These are phyloP conservation scores for Gnomoniopsis smithogilvyi DNA, from an alignment of 2,329 filamentous ascomycete genomes.

Conservation along the genomic window DNA sequence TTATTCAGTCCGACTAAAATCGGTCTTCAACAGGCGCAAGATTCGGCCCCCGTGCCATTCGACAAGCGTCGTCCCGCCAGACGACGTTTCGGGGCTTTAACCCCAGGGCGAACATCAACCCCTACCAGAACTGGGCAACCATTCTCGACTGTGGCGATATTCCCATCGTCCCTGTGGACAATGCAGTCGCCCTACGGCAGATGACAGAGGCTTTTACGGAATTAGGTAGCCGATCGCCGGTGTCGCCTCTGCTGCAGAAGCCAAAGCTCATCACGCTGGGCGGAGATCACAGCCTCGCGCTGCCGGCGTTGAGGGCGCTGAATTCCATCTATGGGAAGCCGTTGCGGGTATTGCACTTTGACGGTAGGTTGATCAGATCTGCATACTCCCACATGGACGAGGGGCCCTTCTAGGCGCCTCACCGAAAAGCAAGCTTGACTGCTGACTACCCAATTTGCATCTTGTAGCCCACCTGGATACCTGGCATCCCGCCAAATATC, in stretches of 20 bases:
- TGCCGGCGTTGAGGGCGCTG: constrained; percentile 67
- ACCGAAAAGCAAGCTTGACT: neutral
- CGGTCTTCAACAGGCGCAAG: constrained; percentile 52
- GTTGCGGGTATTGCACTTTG: constrained; percentile 72
- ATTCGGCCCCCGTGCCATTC: constrained; percentile 85
- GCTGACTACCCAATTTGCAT: constrained; percentile 11
- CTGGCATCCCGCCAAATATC: constrained; percentile 80
- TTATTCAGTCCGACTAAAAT: neutral
- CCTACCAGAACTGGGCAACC: constrained; percentile 74
- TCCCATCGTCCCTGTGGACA: constrained; percentile 83
- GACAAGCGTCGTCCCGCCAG: constrained; percentile 78
- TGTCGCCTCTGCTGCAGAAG: constrained; percentile 29
- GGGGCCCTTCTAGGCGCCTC: neutral
- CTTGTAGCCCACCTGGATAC: constrained; percentile 67
- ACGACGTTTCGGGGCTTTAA: constrained; percentile 80
- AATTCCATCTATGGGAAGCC: constrained; percentile 58
- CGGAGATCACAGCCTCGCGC: constrained; percentile 69
- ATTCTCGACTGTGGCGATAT: constrained; percentile 91
- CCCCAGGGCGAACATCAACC: constrained; percentile 76
- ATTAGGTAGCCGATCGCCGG: constrained; percentile 46
- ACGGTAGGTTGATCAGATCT: constrained; percentile 39
- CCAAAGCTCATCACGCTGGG: constrained; percentile 67
- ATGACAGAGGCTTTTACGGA: constrained; percentile 80
- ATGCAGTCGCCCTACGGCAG: constrained; percentile 73
- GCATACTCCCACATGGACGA: too few relatives aligned